Base-by-base conservation (phyloP, 164 flowering plant genomes). In the Kingdonia uniflora region DNA sequence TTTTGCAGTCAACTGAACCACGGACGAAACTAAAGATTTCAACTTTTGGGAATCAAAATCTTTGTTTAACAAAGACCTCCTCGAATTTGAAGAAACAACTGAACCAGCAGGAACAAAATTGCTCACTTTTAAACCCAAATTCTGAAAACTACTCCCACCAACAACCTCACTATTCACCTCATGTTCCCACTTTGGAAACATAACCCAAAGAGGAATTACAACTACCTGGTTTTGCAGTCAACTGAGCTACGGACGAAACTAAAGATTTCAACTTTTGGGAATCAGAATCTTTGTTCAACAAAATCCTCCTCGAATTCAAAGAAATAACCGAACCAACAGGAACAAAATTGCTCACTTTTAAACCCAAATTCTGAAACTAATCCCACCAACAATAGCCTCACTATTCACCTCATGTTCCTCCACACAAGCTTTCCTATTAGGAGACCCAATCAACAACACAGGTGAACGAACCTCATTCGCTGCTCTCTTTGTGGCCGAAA, bases 391-490 rank as follows among this genome's bases (percentile, higher is more conserved):
- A 26, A 58, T 70, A 49, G 54, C 15, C 38, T 66, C 74, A 24
- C 22, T 60, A 0, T 6, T n/a, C n/a, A n/a, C 19, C 22, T 26
- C 59, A 14, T 19, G 15, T 14, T 58, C 51, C 6, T 57, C 63
- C 5, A 11, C 54, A 33, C 52, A 23, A 42, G 48, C 40, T 0
- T 23, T 65, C 29, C 70, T 58, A 51, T 62, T 54, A 5, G 84
- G 79, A 13, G 95, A 79, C 59, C 83, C 95, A 15, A 85, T 68
- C 59, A 80, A 61, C 55, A 84, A 59, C 58, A 84, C 74, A 0
- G 76, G 60, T 0, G 92, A 76, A 33, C 90, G 86, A 38, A 75
- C 79, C 65, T 92, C 87, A 58, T 72, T 66, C 1, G 95, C 97
- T 19, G 76, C 85, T 57, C 52, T 72, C 62, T 76, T 80, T 21